Percentiles rank a stretch among this genome's conserved stretches.
Evolutionary conservation across 345 rosid species (phyloP).

Genomic region (Euphorbia lathyris): DNA sequence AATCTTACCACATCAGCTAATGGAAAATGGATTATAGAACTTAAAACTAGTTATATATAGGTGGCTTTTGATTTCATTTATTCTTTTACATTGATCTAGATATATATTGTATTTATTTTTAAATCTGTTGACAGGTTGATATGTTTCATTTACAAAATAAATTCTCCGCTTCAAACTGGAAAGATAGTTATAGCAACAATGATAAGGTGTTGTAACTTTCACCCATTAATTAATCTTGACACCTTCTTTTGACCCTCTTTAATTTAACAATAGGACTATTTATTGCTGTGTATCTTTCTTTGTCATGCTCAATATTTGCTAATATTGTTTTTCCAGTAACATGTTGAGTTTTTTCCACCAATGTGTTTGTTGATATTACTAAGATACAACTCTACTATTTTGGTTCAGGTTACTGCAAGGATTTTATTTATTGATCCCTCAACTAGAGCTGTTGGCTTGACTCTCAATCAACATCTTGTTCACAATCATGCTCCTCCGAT

Average conservation of each 20-base stretch:
- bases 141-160: constrained; percentile 67
- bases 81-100: constrained; percentile 11
- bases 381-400: constrained; percentile 10
- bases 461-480: constrained; percentile 80
- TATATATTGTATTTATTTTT: neutral
- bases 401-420: constrained; percentile 78
- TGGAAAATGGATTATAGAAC: neutral
- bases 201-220: constrained; percentile 53
- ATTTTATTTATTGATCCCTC: constrained; percentile 87
- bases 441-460: constrained; percentile 93
- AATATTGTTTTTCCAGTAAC: neutral
- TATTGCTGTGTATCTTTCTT: neutral
- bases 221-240: constrained; percentile 3
- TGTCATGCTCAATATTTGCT: neutral
- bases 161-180: constrained; percentile 67
- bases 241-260: neutral
- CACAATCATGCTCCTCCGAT: constrained; percentile 68
- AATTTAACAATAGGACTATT: neutral
- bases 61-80: constrained; percentile 13
- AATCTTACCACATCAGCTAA: constrained; percentile 8
- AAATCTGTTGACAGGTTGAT: constrained; percentile 58
- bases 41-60: neutral
- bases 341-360: neutral
- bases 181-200: constrained; percentile 65
- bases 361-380: neutral